Evolutionary conservation across 2,329 filamentous ascomycete genomes (phyloP), one percentile per base, ranked within the genome.

Genomic region (Ophiocordyceps camponoti-floridani): DNA sequence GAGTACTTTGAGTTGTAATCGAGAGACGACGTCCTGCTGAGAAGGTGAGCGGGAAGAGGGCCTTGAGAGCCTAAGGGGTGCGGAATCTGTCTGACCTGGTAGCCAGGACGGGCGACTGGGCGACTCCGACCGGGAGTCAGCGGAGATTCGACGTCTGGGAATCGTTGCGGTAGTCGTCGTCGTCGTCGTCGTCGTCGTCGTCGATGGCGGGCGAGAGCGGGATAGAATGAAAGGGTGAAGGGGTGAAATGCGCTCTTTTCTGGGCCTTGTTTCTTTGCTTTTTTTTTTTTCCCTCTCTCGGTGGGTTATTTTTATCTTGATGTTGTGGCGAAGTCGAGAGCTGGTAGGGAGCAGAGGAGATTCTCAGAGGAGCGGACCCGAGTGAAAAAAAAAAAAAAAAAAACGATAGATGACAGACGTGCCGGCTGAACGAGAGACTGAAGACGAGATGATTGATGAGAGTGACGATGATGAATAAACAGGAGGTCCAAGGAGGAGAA

Each of bases 41-140:
- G 33, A 30, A 2, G 33, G 33, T 14, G n/a, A 37, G 35, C n/a
- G 16, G 33, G 14, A 8, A 16, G 14, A 16, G 14, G 6, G n/a
- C n/a, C n/a, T n/a, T n/a, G n/a, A 10, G n/a, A 38, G 35, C 7
- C n/a, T 7, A 16, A 38, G 35, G 8, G n/a, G 35, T 5, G 56
- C 51, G 65, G 55, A 44, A 61, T 62, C 51, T 6, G 62, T 65
- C 63, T 46, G 64, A 55, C 49, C 62, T 57, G 49, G 57, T 55
- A 55, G 62, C 63, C 62, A 66, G 54, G 56, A 47, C 60, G 53
- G 57, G 53, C 58, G 52, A 54, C 50, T 35, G 44, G 46, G 43
- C 43, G 57, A 61, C 59, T 58, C 60, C 58, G 48, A 48, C 58
- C 58, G 56, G 58, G 61, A 64, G 62, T 58, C 59, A 31, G 18